Evolutionary conservation across 495 filamentous ascomycete species (phyloP).

Genomic region (Neohortaea acidophila): DNA sequence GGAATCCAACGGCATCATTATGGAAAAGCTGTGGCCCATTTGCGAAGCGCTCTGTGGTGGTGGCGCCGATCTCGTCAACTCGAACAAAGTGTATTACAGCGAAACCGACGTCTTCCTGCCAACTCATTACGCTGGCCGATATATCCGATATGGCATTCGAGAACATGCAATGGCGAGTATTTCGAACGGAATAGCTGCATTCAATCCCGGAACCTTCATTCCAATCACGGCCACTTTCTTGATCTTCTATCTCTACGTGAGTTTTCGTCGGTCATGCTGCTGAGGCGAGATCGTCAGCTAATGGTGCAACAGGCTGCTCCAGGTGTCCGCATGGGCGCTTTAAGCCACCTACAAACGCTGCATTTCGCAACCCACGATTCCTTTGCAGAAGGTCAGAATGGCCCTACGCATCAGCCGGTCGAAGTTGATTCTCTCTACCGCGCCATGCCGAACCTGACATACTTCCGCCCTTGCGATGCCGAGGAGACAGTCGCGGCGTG

Average conservation of each 20-base stretch:
- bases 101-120: slow-evolving; percentile 36
- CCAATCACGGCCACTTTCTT: slow-evolving; percentile 32
- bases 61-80: slow-evolving; percentile 40
- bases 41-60: slow-evolving; percentile 1
- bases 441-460: slow-evolving; percentile 46
- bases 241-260: slow-evolving; percentile 42
- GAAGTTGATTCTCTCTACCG: slow-evolving; percentile 42
- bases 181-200: slow-evolving; percentile 92
- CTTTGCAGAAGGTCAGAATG: slow-evolving; percentile 45
- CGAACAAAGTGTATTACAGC: slow-evolving; percentile 40
- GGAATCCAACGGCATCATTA: not conserved
- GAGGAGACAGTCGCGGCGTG: slow-evolving; percentile 44
- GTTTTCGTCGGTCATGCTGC: not conserved
- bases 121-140: slow-evolving; percentile 57
- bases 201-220: slow-evolving; percentile 62
- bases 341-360: slow-evolving; percentile 40
- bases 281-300: not conserved
- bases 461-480: slow-evolving; percentile 41
- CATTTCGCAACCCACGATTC: slow-evolving; percentile 47
- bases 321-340: slow-evolving; percentile 43
- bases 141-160: slow-evolving; percentile 42
- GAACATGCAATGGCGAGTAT: slow-evolving; percentile 62
- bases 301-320: slow-evolving; percentile 38
- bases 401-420: slow-evolving; percentile 47
- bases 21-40: not conserved